Conservation (phyloP, 1,284 basidiomycete genomes). For the Entoloma clypeatum region DNA sequence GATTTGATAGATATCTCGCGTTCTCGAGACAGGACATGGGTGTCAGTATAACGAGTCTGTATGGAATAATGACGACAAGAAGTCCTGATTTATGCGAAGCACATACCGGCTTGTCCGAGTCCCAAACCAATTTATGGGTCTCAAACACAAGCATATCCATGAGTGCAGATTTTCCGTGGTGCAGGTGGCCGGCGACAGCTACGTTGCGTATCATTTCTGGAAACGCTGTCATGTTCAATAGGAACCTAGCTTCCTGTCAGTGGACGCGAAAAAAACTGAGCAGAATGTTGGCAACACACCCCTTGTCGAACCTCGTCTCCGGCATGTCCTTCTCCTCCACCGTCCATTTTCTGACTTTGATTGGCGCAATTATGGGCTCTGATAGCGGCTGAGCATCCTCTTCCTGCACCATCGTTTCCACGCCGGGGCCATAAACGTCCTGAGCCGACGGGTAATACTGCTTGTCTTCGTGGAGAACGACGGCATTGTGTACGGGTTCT, state of each 20-base stretch:
- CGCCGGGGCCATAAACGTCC: slow-evolving; percentile 91
- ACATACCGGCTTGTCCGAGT: slow-evolving; percentile 81
- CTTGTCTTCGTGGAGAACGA: slow-evolving; percentile 95
- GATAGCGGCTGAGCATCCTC: slow-evolving; percentile 95
- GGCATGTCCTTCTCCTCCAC: slow-evolving; percentile 93
- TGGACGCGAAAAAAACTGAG: slow-evolving; percentile 9
- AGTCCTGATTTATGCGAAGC: slow-evolving; percentile 9
- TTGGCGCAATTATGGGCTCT: slow-evolving; percentile 93
- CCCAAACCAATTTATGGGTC: slow-evolving; percentile 93
- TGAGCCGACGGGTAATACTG: slow-evolving; percentile 94
- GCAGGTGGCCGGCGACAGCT: slow-evolving; percentile 91
- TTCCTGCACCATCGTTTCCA: slow-evolving; percentile 97
- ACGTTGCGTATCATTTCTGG: slow-evolving; percentile 96
- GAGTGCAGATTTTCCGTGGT: slow-evolving; percentile 96
- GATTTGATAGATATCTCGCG: slow-evolving; percentile 96
- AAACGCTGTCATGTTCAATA: slow-evolving; percentile 89
- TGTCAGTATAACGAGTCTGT: slow-evolving; percentile 91
- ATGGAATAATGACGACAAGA: slow-evolving; percentile 13
- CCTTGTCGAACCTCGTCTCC: slow-evolving; percentile 90
- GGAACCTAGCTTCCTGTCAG: slow-evolving; percentile 55
- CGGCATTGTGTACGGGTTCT: slow-evolving; percentile 81
- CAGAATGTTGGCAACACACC: slow-evolving; percentile 49
- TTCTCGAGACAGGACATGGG: slow-evolving; percentile 84
- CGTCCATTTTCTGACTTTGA: slow-evolving; percentile 90
- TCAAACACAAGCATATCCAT: slow-evolving; percentile 97